These are phyloP conservation scores for Primulina huaijiensis DNA, from an alignment of 257 asterid species.

Conservation along the genomic window DNA sequence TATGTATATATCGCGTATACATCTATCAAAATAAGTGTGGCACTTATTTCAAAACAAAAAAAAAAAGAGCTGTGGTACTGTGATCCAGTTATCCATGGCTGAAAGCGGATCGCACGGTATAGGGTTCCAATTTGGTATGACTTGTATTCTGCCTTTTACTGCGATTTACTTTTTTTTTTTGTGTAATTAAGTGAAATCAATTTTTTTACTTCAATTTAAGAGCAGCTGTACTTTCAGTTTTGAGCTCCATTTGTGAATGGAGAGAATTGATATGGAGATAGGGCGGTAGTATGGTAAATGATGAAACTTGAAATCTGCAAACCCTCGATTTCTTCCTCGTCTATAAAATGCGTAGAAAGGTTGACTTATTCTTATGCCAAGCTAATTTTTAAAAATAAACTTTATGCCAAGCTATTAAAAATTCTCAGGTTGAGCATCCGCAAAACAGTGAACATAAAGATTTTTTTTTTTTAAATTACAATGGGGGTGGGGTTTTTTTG, in stretches of 20 bases:
- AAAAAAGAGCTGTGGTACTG: conserved; percentile 17
- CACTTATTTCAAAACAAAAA: no score
- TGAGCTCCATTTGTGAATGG: neutral
- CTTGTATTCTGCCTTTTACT: neutral
- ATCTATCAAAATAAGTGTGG: neutral
- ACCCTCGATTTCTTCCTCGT: neutral
- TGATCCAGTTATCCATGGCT: conserved; percentile 47
- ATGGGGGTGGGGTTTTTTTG: neutral
- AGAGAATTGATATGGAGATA: neutral
- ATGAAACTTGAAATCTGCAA: neutral
- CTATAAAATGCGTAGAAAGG: neutral
- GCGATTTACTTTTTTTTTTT: neutral
- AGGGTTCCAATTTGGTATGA: conserved; percentile 56
- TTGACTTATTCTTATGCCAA: neutral
- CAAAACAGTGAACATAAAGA: neutral
- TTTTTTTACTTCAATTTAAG: neutral
- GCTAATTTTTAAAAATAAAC: neutral
- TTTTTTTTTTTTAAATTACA: neutral
- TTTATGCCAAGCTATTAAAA: neutral
- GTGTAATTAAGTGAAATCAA: conserved; percentile 10
- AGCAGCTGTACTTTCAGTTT: neutral
- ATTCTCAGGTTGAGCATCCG: neutral
- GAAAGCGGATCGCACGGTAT: conserved; percentile 52
- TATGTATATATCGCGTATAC: no score
- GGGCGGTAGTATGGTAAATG: neutral